Evolutionary conservation across 805 yeast genomes (phyloP).

Genomic region (Nakazawaea molendinolei): DNA sequence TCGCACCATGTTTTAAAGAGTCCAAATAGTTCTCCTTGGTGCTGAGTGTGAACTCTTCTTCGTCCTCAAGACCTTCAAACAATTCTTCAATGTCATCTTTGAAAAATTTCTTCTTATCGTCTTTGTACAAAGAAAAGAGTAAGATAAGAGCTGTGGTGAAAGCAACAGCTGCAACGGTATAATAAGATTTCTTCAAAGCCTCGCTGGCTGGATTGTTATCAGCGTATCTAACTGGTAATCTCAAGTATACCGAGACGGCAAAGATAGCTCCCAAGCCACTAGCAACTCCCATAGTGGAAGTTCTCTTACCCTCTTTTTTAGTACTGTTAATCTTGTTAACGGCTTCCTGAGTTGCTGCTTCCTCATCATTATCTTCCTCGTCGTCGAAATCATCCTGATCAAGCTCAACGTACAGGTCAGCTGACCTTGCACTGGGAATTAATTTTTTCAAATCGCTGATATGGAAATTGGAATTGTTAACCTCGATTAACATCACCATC

Average conservation of each 20-base stretch:
- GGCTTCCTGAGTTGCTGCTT: constrained; percentile 10
- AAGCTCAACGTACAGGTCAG: constrained; percentile 12
- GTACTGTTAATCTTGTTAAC: constrained; percentile 17
- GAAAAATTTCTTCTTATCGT: constrained; percentile 25
- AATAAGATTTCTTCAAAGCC: constrained; percentile 42
- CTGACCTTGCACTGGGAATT: no score
- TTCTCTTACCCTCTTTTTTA: constrained; percentile 43
- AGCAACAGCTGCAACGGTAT: constrained; percentile 38
- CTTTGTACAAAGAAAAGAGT: constrained; percentile 39
- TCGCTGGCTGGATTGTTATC: constrained; percentile 30
- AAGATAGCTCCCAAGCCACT: constrained; percentile 66
- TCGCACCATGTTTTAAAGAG: constrained; percentile 40
- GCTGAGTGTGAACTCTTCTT: constrained; percentile 20
- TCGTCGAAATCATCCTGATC: constrained; percentile 5
- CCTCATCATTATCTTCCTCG: constrained; percentile 13
- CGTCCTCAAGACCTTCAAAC: constrained; percentile 24
- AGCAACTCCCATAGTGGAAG: constrained; percentile 55
- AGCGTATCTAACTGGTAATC: constrained; percentile 49
- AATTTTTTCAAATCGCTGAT: constrained; percentile 17
- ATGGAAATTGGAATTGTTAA: constrained; percentile 35
- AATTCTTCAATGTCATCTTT: constrained; percentile 25
- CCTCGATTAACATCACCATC: constrained; percentile 42
- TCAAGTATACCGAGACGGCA: constrained; percentile 46
- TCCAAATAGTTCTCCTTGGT: constrained; percentile 28
- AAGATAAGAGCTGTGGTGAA: constrained; percentile 32